A percentile compares a stretch with the other conserved stretches of the same genome.
Evolutionary conservation across 371 early-diverging fungal genomes (phyloP).

Genomic region (Fennellomyces sp.): DNA sequence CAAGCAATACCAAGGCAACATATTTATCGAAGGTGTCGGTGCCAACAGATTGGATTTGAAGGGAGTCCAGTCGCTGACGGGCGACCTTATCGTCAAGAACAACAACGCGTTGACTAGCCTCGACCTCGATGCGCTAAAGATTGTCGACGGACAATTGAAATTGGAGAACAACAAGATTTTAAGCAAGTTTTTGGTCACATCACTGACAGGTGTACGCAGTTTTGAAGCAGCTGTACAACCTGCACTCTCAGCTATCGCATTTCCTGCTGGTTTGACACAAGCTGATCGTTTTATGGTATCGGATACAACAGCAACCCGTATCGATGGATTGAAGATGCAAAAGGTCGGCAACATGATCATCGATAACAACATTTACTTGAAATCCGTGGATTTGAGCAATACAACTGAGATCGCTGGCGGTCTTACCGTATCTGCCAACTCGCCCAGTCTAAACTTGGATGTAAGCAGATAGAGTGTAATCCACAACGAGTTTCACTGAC

Average conservation of each 20-base stretch:
- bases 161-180: conserved; percentile 51
- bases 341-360: conserved; percentile 37
- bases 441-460: conserved; percentile 29
- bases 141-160: conserved; percentile 40
- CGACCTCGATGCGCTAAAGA: conserved; percentile 1
- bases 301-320: conserved; percentile 45
- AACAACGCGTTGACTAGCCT: conserved; percentile 16
- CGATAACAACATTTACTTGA: conserved; percentile 55
- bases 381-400: conserved; percentile 33
- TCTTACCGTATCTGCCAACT: conserved; percentile 50
- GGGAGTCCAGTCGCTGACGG: conserved; percentile 18
- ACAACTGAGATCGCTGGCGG: conserved; percentile 29
- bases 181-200: conserved; percentile 30
- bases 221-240: conserved; percentile 51
- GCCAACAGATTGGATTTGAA: conserved; percentile 4
- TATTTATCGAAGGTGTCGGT: conserved; percentile 13
- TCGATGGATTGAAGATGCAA: conserved; percentile 43
- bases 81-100: conserved; percentile 15
- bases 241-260: conserved; percentile 31
- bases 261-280: conserved; percentile 41
- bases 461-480: conserved; percentile 15
- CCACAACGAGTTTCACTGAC: not conserved
- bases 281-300: conserved; percentile 38
- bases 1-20: conserved; percentile 14
- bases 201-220: conserved; percentile 30